Conservation (phyloP, 768 basidiomycete species). For the Mycena polygramma region DNA sequence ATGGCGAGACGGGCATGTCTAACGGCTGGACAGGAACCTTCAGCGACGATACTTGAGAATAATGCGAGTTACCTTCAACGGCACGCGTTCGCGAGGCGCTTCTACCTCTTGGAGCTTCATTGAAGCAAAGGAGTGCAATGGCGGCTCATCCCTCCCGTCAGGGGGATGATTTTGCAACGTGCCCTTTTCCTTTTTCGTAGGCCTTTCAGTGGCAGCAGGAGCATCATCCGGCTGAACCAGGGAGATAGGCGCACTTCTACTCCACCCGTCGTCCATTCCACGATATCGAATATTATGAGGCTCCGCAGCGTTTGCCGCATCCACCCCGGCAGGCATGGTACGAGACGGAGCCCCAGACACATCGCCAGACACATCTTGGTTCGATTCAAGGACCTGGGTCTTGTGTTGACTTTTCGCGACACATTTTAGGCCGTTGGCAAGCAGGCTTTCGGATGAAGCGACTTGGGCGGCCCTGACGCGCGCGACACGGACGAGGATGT, state of each 20-base stretch:
- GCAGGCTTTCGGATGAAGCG: slow-evolving; percentile 36
- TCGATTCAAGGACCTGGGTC: background rate
- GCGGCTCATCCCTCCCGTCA: slow-evolving; percentile 1
- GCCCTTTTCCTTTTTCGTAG: too few relatives aligned
- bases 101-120: background rate
- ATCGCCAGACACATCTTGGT: too few relatives aligned
- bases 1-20: background rate
- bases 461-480: slow-evolving; percentile 65
- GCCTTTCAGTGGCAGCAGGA: background rate
- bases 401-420: slow-evolving; percentile 1
- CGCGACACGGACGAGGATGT: slow-evolving; percentile 75
- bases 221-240: too few relatives aligned
- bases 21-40: background rate
- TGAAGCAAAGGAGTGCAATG: background rate
- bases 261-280: too few relatives aligned
- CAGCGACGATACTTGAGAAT: background rate
- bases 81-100: background rate
- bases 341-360: too few relatives aligned
- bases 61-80: background rate
- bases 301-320: background rate
- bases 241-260: too few relatives aligned
- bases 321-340: too few relatives aligned
- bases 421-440: slow-evolving; percentile 30
- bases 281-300: background rate
- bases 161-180: background rate